Conservation (phyloP, 495 filamentous ascomycete species). For the Pseudotulostoma volvatum region DNA sequence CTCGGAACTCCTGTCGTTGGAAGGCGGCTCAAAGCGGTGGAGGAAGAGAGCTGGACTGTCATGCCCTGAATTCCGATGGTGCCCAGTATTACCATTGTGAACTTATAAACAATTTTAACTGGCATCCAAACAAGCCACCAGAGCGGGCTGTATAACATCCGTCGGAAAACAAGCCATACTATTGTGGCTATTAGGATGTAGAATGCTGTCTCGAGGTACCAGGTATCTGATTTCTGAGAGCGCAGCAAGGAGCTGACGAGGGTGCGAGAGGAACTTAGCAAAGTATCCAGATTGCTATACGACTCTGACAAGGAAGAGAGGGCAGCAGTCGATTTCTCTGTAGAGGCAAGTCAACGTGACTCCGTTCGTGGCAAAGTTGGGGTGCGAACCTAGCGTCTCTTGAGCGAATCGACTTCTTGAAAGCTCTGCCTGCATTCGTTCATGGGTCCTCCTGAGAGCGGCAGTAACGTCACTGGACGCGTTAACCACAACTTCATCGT, state of each 20-base stretch:
- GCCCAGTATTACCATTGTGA: constrained; percentile 28
- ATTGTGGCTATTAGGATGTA: constrained; percentile 64
- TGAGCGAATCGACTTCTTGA: constrained; percentile 73
- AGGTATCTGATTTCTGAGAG: constrained; percentile 87
- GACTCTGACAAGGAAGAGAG: constrained; percentile 60
- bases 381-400: constrained; percentile 49
- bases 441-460: constrained; percentile 68
- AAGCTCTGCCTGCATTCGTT: constrained; percentile 67
- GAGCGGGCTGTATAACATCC: constrained; percentile 73
- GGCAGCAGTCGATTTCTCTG: constrained; percentile 58
- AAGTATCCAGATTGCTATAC: constrained; percentile 60
- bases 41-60: constrained; percentile 15
- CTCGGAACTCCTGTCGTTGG: neutral
- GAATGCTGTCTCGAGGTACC: constrained; percentile 84
- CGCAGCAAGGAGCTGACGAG: constrained; percentile 65
- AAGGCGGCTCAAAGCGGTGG: neutral
- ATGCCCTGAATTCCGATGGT: constrained; percentile 21
- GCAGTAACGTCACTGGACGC: constrained; percentile 73
- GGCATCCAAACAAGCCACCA: constrained; percentile 83
- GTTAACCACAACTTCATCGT: constrained; percentile 50
- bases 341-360: neutral
- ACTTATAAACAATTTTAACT: constrained; percentile 40
- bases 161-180: constrained; percentile 67
- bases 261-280: constrained; percentile 54
- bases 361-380: neutral